A percentile compares a stretch with the other conserved stretches of the same genome.
Evolutionary conservation across 768 basidiomycete genomes (phyloP).

Genomic region (Galerina sulciceps): DNA sequence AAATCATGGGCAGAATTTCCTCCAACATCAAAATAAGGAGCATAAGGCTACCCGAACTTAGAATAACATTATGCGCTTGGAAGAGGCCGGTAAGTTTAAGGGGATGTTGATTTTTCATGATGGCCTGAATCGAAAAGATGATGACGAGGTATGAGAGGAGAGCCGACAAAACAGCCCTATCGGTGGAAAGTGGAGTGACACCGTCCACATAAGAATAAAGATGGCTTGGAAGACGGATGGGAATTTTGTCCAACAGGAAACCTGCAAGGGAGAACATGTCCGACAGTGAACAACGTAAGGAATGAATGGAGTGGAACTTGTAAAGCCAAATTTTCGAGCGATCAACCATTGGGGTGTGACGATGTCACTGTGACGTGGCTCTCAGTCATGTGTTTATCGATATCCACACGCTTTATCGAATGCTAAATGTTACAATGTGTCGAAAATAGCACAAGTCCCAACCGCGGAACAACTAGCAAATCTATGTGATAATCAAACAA

Average conservation of each 20-base stretch:
- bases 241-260: conserved; percentile 62
- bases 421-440: neutral
- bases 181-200: conserved; percentile 82
- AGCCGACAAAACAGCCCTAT: conserved; percentile 67
- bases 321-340: conserved; percentile 32
- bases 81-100: conserved; percentile 83
- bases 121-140: conserved; percentile 82
- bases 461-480: neutral
- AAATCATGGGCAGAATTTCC: conserved; percentile 83
- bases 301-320: conserved; percentile 19
- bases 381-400: conserved; percentile 24
- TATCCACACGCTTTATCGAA: neutral
- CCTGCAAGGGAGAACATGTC: conserved; percentile 78
- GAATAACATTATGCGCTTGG: conserved; percentile 88
- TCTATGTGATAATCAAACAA: conserved; percentile 60
- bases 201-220: conserved; percentile 72
- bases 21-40: conserved; percentile 90
- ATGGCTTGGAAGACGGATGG: conserved; percentile 61
- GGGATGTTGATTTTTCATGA: conserved; percentile 81
- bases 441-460: neutral
- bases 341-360: conserved; percentile 33
- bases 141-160: conserved; percentile 83
- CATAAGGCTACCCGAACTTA: conserved; percentile 83
- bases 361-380: conserved; percentile 16
- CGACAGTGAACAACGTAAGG: conserved; percentile 27